phyloP scores from a whole-genome alignment of 140 eudicot species.

The Oenanthe javanica region DNA sequence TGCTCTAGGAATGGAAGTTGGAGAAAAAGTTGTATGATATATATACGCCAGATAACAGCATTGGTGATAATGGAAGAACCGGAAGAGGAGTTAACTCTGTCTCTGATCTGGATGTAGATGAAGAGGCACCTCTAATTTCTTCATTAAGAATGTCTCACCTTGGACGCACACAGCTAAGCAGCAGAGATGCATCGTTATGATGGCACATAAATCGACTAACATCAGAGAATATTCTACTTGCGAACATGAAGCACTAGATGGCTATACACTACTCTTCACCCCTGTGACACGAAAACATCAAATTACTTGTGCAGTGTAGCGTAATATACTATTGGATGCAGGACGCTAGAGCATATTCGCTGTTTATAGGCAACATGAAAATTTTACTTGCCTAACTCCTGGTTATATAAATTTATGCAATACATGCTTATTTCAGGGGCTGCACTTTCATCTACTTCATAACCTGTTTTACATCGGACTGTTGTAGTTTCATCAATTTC shows the following conservation, averaged over 20 bases:
- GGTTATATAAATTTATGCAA: background rate
- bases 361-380: background rate
- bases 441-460: background rate
- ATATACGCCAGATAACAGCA: slow-evolving; percentile 20
- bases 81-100: slow-evolving; percentile 28
- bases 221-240: background rate
- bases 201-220: background rate
- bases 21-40: slow-evolving; percentile 63
- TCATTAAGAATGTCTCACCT: slow-evolving; percentile 54
- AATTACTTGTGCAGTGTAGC: background rate
- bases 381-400: background rate
- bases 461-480: background rate
- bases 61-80: slow-evolving; percentile 23
- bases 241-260: background rate
- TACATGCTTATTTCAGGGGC: background rate
- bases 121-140: slow-evolving; percentile 63
- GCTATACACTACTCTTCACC: background rate
- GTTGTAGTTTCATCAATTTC: background rate
- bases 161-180: slow-evolving; percentile 52
- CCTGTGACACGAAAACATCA: background rate
- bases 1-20: slow-evolving; percentile 48
- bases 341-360: background rate
- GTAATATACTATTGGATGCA: background rate
- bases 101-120: slow-evolving; percentile 40
- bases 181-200: slow-evolving; percentile 28